A percentile compares a stretch with the other conserved stretches of the same genome.
phyloP scores from a whole-genome alignment of 371 early-diverging fungal species.

The Mortierella sp. region DNA sequence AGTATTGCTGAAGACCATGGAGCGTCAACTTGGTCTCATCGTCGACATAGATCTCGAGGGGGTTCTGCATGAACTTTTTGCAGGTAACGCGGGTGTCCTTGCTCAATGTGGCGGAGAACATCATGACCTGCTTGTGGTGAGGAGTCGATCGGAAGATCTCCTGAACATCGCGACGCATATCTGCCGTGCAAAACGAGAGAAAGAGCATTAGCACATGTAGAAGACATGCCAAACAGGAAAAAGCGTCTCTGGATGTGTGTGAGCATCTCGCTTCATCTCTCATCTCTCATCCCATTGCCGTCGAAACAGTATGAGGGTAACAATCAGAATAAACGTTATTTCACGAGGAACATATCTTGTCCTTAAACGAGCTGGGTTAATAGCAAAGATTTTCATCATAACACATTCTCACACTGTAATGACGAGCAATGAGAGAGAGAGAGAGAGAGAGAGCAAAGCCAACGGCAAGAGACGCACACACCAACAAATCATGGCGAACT shows the following conservation, averaged over 20 bases:
- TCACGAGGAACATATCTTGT: slow-evolving; percentile 47
- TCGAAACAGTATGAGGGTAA: slow-evolving; percentile 1
- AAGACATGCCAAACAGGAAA: not conserved
- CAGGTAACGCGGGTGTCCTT: slow-evolving; percentile 93
- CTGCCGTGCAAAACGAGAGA: slow-evolving; percentile 49
- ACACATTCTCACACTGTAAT: slow-evolving; percentile 8
- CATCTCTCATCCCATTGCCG: not conserved
- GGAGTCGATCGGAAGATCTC: slow-evolving; percentile 95
- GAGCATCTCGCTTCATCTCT: not conserved
- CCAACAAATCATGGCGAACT: not conserved
- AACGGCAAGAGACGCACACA: not conserved
- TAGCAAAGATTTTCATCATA: slow-evolving; percentile 49
- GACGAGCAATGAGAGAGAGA: not conserved
- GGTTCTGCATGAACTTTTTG: slow-evolving; percentile 97
- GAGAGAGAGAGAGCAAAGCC: not conserved
- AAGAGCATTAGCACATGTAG: not conserved
- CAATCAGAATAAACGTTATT: slow-evolving; percentile 24
- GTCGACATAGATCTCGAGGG: slow-evolving; percentile 97
- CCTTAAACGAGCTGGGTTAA: slow-evolving; percentile 52
- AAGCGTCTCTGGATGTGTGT: not conserved
- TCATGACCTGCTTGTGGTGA: slow-evolving; percentile 98
- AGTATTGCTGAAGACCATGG: slow-evolving; percentile 97
- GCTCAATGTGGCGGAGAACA: slow-evolving; percentile 96
- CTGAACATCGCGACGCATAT: slow-evolving; percentile 98
- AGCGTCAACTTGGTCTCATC: slow-evolving; percentile 98